A percentile compares a stretch with the other conserved stretches of the same genome.
Evolutionary conservation across 208 protist species (phyloP).

Genomic region (Entamoeba histolytica): DNA sequence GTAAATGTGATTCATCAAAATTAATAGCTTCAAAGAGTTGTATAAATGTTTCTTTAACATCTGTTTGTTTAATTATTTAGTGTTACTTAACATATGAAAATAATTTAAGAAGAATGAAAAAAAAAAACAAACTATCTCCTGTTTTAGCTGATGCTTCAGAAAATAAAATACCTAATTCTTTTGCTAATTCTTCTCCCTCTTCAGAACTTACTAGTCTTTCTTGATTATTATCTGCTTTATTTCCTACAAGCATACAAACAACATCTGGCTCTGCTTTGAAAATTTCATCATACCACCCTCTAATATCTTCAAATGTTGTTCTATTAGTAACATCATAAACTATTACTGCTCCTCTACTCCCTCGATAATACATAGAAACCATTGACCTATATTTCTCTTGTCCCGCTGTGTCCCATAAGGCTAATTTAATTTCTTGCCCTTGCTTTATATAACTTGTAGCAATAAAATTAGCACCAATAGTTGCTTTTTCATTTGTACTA

Average conservation of each 20-base stretch:
- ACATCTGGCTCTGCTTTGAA: neutral
- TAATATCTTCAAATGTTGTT: neutral
- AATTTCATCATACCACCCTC: neutral
- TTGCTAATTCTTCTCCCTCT: neutral
- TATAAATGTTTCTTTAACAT: neutral
- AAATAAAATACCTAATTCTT: neutral
- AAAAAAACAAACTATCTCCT: too few species aligned
- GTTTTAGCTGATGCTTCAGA: neutral
- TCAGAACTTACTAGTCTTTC: neutral
- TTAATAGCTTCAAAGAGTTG: neutral
- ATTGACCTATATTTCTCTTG: neutral
- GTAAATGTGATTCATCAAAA: neutral
- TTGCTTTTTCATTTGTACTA: neutral
- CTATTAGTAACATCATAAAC: neutral
- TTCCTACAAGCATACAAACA: neutral
- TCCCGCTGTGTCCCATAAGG: neutral
- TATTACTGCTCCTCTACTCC: neutral
- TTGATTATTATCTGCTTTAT: neutral
- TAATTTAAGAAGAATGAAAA: too few species aligned
- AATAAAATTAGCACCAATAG: neutral
- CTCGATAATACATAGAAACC: neutral
- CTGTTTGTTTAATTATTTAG: neutral
- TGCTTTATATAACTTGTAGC: neutral
- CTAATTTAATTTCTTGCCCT: neutral
- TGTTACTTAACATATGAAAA: neutral